phyloP scores from a whole-genome alignment of 2,329 filamentous ascomycete genomes.

The Trichoderma sp. region DNA sequence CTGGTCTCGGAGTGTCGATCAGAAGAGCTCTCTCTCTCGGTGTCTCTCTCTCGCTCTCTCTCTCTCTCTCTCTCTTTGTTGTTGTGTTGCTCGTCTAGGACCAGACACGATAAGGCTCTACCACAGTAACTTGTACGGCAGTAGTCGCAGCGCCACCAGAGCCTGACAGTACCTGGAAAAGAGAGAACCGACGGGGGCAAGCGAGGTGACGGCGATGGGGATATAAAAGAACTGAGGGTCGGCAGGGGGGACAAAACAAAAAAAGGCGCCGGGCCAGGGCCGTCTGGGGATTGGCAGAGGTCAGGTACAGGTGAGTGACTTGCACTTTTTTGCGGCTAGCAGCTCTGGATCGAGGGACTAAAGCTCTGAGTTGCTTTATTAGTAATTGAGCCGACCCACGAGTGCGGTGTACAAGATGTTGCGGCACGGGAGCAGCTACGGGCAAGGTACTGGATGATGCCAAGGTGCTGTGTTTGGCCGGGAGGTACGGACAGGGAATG shows the following conservation, averaged over 20 bases:
- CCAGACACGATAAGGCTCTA: slow-evolving; percentile 2
- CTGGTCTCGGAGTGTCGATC: not conserved
- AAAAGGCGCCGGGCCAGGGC: slow-evolving; percentile 7
- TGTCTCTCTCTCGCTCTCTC: not conserved
- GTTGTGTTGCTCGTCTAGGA: no score
- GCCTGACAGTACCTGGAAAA: not conserved
- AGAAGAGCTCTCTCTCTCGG: not conserved
- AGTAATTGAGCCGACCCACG: slow-evolving; percentile 7
- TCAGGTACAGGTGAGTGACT: not conserved
- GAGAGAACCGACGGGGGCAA: slow-evolving; percentile 14
- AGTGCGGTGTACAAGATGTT: not conserved
- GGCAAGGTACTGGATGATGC: not conserved
- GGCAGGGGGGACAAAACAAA: slow-evolving; percentile 3
- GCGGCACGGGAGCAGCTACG: not conserved
- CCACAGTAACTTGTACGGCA: not conserved
- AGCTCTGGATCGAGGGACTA: not conserved
- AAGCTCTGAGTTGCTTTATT: slow-evolving; percentile 2
- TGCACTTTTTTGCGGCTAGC: not conserved
- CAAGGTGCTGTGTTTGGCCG: not conserved
- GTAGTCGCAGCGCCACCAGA: not conserved
- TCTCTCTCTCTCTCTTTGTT: not conserved
- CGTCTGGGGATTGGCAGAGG: slow-evolving; percentile 18
- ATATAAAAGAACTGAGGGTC: slow-evolving; percentile 12
- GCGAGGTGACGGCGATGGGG: slow-evolving; percentile 12
- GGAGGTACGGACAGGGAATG: not conserved